Base-by-base conservation (phyloP, 345 rosid species). In the Corchorus capsularis region DNA sequence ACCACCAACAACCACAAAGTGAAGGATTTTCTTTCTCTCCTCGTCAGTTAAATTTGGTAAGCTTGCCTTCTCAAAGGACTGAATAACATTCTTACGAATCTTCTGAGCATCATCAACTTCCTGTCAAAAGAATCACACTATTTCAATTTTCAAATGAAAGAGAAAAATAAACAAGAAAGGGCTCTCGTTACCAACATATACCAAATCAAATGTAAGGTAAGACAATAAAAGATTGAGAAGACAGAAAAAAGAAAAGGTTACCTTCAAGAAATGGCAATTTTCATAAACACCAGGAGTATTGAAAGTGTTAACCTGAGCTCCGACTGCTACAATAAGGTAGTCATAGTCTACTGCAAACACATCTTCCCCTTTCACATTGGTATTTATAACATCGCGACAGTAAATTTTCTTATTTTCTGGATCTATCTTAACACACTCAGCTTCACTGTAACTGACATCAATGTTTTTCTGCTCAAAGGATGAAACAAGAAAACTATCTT, bases 1-100 rank as follows among this genome's bases (percentile, higher is more conserved):
- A 80, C 99, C 99, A 27, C 98, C 98, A 86, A 96, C 99, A 17
- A 96, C 83, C 73, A 96, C 98, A 78, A 96, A 96, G 79, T 96
- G 99, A 77, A 96, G 96, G 72, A 92, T 92, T 79, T 86, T 89
- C 86, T 85, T 85, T 60, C 95, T 90, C 85, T 96, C 97, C 72
- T 94, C 98, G 32, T 96, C 97, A 43, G 85, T 94, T 63, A 96
- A 69, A 73, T 79, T 89, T 74, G 99, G 98, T 45, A 94, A 72
- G 87, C 90, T 92, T 55, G 99, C 98, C 86, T 86, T 96, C 86
- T 96, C 99, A 79, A 96, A 96, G 74, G 85, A 80, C 79, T 96
- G 96, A 61, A 96, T 86, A 35, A 96, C 95, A 72, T 82, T 83
- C 83, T 84, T 87, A 53, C 99, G 97, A 67, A 96, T 96, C 74